Evolutionary conservation across 306 rosid genomes (phyloP).

Genomic region (Cyamopsis tetragonoloba): DNA sequence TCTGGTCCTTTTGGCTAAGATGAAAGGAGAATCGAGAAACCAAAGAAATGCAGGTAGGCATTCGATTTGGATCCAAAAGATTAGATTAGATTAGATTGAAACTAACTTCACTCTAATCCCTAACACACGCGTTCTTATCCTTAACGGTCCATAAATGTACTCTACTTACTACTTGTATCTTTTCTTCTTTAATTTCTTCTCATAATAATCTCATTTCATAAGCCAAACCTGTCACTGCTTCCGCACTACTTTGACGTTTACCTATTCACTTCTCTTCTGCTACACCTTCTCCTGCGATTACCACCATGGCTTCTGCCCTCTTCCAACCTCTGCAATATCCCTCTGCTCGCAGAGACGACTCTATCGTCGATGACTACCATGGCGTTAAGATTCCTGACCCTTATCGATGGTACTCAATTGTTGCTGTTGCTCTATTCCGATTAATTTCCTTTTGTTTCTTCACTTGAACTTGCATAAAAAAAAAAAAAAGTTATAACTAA

Average conservation of each 20-base stretch:
- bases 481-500: neutral
- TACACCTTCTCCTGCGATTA: neutral
- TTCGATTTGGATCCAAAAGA: too few species aligned
- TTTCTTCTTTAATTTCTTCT: too few species aligned
- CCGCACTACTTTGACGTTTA: neutral
- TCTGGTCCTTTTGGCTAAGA: too few species aligned
- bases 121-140: too few species aligned
- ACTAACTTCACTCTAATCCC: too few species aligned
- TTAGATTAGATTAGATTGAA: too few species aligned
- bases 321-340: conserved; percentile 52
- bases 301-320: conserved; percentile 48
- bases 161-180: too few species aligned
- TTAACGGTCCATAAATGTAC: too few species aligned
- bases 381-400: conserved; percentile 79
- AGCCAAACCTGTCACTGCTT: neutral
- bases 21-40: too few species aligned
- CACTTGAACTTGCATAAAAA: neutral
- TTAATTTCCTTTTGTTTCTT: neutral
- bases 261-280: neutral
- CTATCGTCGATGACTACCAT: conserved; percentile 74
- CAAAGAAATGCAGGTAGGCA: too few species aligned
- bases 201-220: too few species aligned
- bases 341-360: conserved; percentile 59
- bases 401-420: conserved; percentile 63
- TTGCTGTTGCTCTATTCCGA: neutral